Evolutionary conservation across 257 asterid genomes (phyloP).

Genomic region (Scutellaria baicalensis): DNA sequence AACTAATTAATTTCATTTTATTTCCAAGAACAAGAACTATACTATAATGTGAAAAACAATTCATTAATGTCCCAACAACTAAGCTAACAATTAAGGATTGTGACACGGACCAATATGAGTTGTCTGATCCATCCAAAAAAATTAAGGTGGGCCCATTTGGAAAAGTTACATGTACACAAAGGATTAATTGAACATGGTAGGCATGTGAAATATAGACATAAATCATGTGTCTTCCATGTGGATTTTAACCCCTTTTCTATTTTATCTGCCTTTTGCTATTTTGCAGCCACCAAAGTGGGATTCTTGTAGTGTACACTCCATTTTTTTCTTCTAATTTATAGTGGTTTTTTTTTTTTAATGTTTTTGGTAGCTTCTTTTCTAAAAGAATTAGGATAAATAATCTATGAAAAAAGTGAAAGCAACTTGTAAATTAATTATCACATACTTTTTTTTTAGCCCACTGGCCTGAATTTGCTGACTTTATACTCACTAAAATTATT

Average conservation of each 20-base stretch:
- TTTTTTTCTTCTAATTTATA: neutral
- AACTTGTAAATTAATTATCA: no score
- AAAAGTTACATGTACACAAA: constrained; percentile 54
- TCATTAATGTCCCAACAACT: constrained; percentile 22
- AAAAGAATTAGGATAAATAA: no score
- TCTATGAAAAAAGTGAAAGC: no score
- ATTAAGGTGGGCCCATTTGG: constrained; percentile 33
- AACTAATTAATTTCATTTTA: neutral
- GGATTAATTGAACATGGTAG: constrained; percentile 63
- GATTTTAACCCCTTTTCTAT: constrained; percentile 22
- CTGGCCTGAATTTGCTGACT: no score
- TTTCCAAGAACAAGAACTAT: neutral
- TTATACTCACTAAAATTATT: no score
- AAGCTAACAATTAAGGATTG: constrained; percentile 26
- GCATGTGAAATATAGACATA: constrained; percentile 64
- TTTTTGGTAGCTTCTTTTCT: neutral
- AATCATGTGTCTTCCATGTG: constrained; percentile 76
- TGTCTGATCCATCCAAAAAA: constrained; percentile 31
- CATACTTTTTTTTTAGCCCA: no score
- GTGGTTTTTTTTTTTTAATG: neutral
- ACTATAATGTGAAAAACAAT: neutral
- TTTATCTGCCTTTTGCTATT: constrained; percentile 27
- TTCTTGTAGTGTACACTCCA: constrained; percentile 7
- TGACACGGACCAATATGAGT: constrained; percentile 55
- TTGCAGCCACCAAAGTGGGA: constrained; percentile 23